Base-by-base conservation (phyloP, 331 rosid species). In the Arachis monticola region DNA sequence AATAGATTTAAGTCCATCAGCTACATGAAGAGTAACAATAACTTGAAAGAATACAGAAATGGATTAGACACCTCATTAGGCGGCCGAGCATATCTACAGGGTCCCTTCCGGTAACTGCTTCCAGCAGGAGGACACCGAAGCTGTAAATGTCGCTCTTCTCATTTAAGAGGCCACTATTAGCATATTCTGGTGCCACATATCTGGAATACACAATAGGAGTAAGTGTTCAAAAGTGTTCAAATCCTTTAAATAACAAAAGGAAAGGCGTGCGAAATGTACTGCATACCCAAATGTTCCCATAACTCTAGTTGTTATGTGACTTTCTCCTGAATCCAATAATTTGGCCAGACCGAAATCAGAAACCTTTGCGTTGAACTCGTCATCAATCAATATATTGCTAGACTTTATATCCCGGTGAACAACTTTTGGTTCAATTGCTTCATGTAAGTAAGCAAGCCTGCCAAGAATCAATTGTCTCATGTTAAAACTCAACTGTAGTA, bases 291-390 rank as follows among this genome's bases (percentile, higher is more conserved):
- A 92, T 64, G 98, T 92, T 68, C 98, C 98, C 98, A 92, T 92
- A 27, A 92, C 98, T 86, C 98, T 86, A 66, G 98, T 92, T 11
- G 95, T 88, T 79, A 92, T 92, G 78, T 92, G 89, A 85, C 96
- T 92, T 83, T 92, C 98, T 76, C 98, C 95, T 0, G 98, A 86
- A 79, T 70, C 96, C 87, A 92, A 85, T 66, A 92, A 93, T 72
- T 92, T 92, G 64, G 96, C 98, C 88, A 92, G 80, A 67, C 98
- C 98, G 86, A 92, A 92, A 85, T 92, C 98, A 66, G 98, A 92
- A 78, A 92, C 96, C 83, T 92, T 92, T 60, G 96, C 84, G 81
- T 90, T 92, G 80, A 90, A 92, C 87, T 90, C 96, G 11, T 84
- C 85, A 75, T 92, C 96, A 74, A 92, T 92, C 86, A 92, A 82